phyloP scores from a whole-genome alignment of 768 basidiomycete species.

The Pseudohyphozyma bogoriensis region DNA sequence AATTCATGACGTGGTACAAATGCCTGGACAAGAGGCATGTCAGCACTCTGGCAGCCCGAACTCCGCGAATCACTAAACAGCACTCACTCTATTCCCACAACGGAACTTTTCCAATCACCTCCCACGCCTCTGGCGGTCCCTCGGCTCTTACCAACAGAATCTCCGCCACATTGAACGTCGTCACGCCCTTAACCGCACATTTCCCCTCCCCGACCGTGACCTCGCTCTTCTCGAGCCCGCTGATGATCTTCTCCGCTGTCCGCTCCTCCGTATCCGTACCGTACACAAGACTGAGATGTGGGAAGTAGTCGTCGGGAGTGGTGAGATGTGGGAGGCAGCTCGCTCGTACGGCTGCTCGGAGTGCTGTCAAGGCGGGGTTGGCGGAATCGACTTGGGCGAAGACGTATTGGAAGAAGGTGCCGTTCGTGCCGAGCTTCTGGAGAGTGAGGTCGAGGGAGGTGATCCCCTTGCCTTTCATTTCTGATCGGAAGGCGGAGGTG shows the following conservation, averaged over 20 bases:
- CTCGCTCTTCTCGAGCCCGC: not conserved
- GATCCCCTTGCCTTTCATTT: not conserved
- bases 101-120: slow-evolving; percentile 5
- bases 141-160: slow-evolving; percentile 8
- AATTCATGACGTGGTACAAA: too few species aligned
- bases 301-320: slow-evolving; percentile 13
- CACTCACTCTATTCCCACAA: too few species aligned
- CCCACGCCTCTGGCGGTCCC: slow-evolving; percentile 11
- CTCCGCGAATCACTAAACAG: too few species aligned
- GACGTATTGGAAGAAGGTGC: slow-evolving; percentile 15
- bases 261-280: not conserved
- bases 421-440: not conserved
- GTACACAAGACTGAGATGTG: slow-evolving; percentile 13
- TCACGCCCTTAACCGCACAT: not conserved
- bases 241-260: not conserved
- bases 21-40: too few species aligned
- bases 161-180: slow-evolving; percentile 1
- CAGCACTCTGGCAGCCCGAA: too few species aligned
- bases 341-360: not conserved
- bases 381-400: slow-evolving; percentile 2
- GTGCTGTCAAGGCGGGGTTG: too few species aligned
- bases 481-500: too few species aligned
- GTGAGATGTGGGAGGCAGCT: not conserved
- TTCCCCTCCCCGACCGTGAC: slow-evolving; percentile 5
- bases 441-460: not conserved